phyloP scores from a whole-genome alignment of 805 yeast genomes.

The Pichia insulana region DNA sequence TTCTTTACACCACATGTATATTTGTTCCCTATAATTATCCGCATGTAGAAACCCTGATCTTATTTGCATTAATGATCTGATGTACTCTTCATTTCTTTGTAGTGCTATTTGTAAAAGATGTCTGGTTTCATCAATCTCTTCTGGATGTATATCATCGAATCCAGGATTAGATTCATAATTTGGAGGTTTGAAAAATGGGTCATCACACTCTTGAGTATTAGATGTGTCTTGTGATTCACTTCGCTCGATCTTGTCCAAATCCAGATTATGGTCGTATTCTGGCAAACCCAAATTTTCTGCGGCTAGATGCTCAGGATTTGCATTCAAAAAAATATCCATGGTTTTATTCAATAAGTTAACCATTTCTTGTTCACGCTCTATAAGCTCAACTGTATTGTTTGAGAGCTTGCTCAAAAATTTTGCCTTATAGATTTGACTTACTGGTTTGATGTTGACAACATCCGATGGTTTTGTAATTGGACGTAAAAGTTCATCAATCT shows the following conservation, averaged over 20 bases:
- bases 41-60: slow-evolving; percentile 74
- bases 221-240: slow-evolving; percentile 10
- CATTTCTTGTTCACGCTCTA: slow-evolving; percentile 73
- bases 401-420: slow-evolving; percentile 54
- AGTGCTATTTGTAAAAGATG: slow-evolving; percentile 70
- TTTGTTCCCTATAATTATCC: slow-evolving; percentile 59
- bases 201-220: slow-evolving; percentile 20
- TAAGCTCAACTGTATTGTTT: slow-evolving; percentile 61
- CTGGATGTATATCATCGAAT: slow-evolving; percentile 39
- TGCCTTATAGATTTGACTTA: slow-evolving; percentile 56
- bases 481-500: slow-evolving; percentile 52
- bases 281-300: slow-evolving; percentile 62
- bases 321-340: slow-evolving; percentile 77
- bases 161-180: slow-evolving; percentile 37
- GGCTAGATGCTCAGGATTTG: slow-evolving; percentile 61
- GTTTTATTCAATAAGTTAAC: slow-evolving; percentile 65
- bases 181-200: slow-evolving; percentile 64
- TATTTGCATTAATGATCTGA: slow-evolving; percentile 64
- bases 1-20: slow-evolving; percentile 80
- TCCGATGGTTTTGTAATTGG: slow-evolving; percentile 82
- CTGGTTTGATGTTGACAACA: slow-evolving; percentile 58
- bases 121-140: slow-evolving; percentile 59
- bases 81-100: slow-evolving; percentile 81
- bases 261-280: slow-evolving; percentile 57
- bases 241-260: slow-evolving; percentile 16